Percentiles rank a stretch among this genome's conserved stretches.
These are phyloP conservation scores for Aspergillus spinulosporus DNA, from an alignment of 2,329 filamentous ascomycete genomes.

Conservation along the genomic window DNA sequence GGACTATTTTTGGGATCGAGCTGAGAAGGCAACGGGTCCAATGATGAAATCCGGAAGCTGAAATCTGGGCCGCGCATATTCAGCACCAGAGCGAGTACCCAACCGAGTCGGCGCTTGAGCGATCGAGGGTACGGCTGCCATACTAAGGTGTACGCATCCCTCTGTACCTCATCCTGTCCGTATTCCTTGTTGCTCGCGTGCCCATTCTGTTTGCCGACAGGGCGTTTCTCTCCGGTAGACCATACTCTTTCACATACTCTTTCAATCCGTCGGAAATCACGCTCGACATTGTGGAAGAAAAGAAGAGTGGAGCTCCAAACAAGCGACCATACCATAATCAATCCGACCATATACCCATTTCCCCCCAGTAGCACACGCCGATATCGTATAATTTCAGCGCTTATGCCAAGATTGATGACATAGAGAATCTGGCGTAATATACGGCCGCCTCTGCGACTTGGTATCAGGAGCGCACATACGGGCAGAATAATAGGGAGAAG, in stretches of 20 bases:
- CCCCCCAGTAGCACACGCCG: conserved; percentile 53
- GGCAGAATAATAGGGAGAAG: conserved; percentile 36
- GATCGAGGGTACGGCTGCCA: conserved; percentile 58
- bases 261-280: conserved; percentile 55
- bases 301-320: conserved; percentile 56
- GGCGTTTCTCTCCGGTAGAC: background rate
- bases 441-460: conserved; percentile 41
- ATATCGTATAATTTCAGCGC: conserved; percentile 45
- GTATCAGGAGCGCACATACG: conserved; percentile 54
- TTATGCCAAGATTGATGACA: conserved; percentile 44
- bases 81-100: conserved; percentile 57
- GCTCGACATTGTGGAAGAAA: conserved; percentile 57
- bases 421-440: conserved; percentile 50
- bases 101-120: conserved; percentile 57
- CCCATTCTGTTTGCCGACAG: background rate
- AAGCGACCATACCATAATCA: conserved; percentile 56
- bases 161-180: background rate
- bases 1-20: conserved; percentile 15
- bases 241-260: conserved; percentile 40
- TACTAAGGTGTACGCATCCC: conserved; percentile 33
- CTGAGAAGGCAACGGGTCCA: conserved; percentile 40
- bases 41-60: conserved; percentile 56
- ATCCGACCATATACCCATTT: conserved; percentile 56
- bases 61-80: conserved; percentile 62
- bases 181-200: background rate